phyloP scores from a whole-genome alignment of 768 basidiomycete genomes.

The Leucosporidium scottii region DNA sequence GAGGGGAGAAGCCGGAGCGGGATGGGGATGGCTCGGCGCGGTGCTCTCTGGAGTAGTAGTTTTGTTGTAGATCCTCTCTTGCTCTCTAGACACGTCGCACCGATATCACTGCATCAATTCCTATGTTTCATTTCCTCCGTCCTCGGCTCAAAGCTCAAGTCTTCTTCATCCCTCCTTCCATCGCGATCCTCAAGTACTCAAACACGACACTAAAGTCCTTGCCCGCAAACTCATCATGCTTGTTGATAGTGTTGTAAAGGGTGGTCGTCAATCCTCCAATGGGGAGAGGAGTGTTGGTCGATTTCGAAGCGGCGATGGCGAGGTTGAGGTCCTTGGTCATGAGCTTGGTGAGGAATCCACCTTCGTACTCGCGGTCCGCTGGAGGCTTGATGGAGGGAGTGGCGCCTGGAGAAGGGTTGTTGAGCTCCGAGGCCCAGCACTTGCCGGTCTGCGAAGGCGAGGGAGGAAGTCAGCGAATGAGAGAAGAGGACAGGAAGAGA shows the following conservation, averaged over 20 bases:
- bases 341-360: constrained; percentile 48
- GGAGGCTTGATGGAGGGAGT: constrained; percentile 61
- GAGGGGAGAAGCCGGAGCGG: too few species aligned
- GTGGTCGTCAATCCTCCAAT: constrained; percentile 59
- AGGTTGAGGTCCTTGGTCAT: constrained; percentile 61
- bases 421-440: constrained; percentile 45
- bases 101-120: too few species aligned
- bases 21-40: too few species aligned
- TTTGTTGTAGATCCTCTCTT: too few species aligned
- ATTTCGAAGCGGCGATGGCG: constrained; percentile 55
- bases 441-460: constrained; percentile 24
- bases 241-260: constrained; percentile 55
- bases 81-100: too few species aligned
- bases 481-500: background rate
- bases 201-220: constrained; percentile 82
- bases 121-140: too few species aligned
- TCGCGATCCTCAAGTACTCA: constrained; percentile 47
- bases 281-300: constrained; percentile 53
- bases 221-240: constrained; percentile 55
- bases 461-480: too few species aligned
- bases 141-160: too few species aligned
- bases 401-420: constrained; percentile 77
- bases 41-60: too few species aligned
- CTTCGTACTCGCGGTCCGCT: constrained; percentile 73
- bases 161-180: background rate